Percentiles rank a stretch among this genome's conserved stretches.
Evolutionary conservation across 192 early-diverging fungal genomes (phyloP).

Genomic region (Entomortierella lignicola): DNA sequence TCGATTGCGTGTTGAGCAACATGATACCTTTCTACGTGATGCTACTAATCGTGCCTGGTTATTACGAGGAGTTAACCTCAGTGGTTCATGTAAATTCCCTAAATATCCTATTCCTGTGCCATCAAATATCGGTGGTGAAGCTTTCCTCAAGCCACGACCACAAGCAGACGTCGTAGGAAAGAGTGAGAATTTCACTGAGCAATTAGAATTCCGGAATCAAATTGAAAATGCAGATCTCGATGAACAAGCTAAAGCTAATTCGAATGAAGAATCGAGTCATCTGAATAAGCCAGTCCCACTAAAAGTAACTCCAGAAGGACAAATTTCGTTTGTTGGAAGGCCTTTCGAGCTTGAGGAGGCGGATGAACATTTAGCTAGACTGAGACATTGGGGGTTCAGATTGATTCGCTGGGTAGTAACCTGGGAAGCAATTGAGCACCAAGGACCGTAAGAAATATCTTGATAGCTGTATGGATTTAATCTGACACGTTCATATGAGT

Average conservation of each 20-base stretch:
- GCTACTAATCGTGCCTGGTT: constrained; percentile 56
- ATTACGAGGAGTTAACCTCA: constrained; percentile 68
- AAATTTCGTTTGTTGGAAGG: constrained; percentile 78
- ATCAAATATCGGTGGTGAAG: constrained; percentile 24
- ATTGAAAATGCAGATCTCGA: too few relatives aligned
- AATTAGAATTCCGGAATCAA: too few relatives aligned
- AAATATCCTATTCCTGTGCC: constrained; percentile 41
- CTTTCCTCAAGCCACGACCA: constrained; percentile 12
- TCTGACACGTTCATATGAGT: background rate
- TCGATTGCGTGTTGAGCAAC: constrained; percentile 17
- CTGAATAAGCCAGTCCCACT: background rate
- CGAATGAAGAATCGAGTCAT: background rate
- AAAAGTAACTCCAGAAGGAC: background rate
- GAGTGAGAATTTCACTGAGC: background rate
- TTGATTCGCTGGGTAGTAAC: constrained; percentile 77
- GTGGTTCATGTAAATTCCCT: constrained; percentile 67
- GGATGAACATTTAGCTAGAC: constrained; percentile 73
- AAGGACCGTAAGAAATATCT: constrained; percentile 60
- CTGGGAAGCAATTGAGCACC: constrained; percentile 81
- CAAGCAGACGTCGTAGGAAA: background rate
- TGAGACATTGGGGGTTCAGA: constrained; percentile 77
- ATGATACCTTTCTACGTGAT: constrained; percentile 33
- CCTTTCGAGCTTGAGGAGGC: constrained; percentile 78
- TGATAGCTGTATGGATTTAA: background rate
- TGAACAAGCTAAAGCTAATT: too few relatives aligned